Evolutionary conservation across 805 yeast species (phyloP), one percentile per base, ranked within the genome.

Genomic region (Nakazawaea siamensis): DNA sequence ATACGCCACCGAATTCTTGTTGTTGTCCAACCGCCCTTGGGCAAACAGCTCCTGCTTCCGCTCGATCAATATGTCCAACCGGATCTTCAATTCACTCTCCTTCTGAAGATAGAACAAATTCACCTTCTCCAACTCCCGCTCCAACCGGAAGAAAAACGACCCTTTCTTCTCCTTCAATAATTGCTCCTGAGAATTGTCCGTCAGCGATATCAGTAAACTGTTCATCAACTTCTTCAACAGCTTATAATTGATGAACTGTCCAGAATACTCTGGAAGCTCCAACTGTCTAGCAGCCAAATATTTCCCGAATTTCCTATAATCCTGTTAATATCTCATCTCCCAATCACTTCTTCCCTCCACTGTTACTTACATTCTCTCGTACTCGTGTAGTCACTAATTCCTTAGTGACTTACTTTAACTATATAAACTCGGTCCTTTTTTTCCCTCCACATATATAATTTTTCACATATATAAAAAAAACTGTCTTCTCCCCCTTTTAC

Each of bases 111-210:
- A 92, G 54, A 85, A 90, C n/a, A 76, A 69, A 55, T 94, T 90
- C 37, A 92, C 97, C 54, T 90, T 92, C 50, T 92, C 98, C 46
- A 92, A 67, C 53, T 92, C 98, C 50, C 98, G 74, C 53, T 92
- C 98, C 23, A 92, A 67, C 47, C 84, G 73, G 64, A 92, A 92
- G 60, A 82, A 82, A 50, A 82, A 82, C 2, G 92, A 77, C 4
- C 96, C 88, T 58, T 86, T 88, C 59, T 86, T 87, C 45, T 86
- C 95, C 50, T 87, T 90, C 29, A 92, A 62, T 2, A 76, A 60
- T 38, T 66, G 62, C 44, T 73, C 73, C 41, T 50, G 60, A 27
- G 21, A 50, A 47, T 43, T 34, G 12, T 46, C 49, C 54, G 65
- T 55, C 43, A 64, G 56, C 2, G 69, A 69, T 4, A 57, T 66